phyloP scores from a whole-genome alignment of 108 stramenopile genomes.

The Mediolabrus comicus region DNA sequence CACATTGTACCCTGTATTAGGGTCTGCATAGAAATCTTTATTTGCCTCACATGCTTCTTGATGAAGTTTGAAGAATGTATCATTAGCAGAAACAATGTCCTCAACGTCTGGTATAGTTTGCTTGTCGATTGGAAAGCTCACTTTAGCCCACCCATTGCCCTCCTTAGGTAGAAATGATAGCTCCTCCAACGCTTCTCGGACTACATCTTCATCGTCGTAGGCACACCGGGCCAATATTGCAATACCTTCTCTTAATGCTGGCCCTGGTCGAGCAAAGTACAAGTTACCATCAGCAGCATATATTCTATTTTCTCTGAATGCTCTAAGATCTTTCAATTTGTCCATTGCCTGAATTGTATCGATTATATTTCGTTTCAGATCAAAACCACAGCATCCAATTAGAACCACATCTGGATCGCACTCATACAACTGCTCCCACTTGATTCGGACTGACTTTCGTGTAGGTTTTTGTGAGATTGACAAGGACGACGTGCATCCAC shows the following conservation, averaged over 20 bases:
- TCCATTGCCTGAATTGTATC: conserved; percentile 48
- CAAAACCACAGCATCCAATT: conserved; percentile 90
- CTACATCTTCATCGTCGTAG: conserved; percentile 44
- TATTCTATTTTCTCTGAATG: conserved; percentile 51
- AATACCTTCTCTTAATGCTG: conserved; percentile 71
- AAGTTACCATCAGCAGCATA: conserved; percentile 82
- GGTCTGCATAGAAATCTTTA: conserved; percentile 71
- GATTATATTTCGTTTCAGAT: conserved; percentile 69
- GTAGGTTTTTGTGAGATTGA: conserved; percentile 6
- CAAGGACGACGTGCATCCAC: conserved; percentile 55
- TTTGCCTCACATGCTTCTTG: conserved; percentile 55
- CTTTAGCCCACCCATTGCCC: conserved; percentile 29
- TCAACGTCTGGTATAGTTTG: conserved; percentile 24
- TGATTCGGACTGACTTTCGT: conserved; percentile 55
- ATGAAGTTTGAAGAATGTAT: conserved; percentile 50
- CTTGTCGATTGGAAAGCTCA: neutral
- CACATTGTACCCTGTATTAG: conserved; percentile 84
- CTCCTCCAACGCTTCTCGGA: conserved; percentile 45
- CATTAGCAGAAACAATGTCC: conserved; percentile 21
- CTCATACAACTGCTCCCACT: conserved; percentile 57
- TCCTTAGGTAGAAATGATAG: conserved; percentile 42
- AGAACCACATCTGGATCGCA: conserved; percentile 84
- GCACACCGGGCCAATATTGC: conserved; percentile 75
- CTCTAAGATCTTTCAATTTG: conserved; percentile 54
- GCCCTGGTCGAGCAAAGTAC: conserved; percentile 89